Base-by-base conservation (phyloP, 495 filamentous ascomycete species). In the Annulohypoxylon stygium region DNA sequence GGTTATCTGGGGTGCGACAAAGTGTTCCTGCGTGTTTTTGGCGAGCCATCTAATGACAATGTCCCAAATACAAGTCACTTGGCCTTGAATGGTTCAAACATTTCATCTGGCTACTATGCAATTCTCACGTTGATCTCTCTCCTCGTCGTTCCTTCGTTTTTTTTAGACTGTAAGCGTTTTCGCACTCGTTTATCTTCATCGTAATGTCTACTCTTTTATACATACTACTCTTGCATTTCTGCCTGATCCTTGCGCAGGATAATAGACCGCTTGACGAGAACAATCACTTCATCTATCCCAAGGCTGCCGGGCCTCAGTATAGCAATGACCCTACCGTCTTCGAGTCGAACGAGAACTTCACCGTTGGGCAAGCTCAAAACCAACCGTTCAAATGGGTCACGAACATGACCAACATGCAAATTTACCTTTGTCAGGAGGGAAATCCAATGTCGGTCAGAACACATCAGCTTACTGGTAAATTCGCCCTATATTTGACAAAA, bases 331-430 rank as follows among this genome's bases (percentile, higher is more conserved):
- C 63, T 11, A 45, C 26, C 11, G 58, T 67, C 9, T 73, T 67
- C 70, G 25, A 63, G 2, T 20, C 48, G 12, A 67, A 73, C 39
- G 7, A 41, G 50, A 53, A 55, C 48, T 63, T 73, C 59, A 67
- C 58, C 0, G 39, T 73, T 33, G 70, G 70, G 2, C 6, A 39
- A 43, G 11, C 14, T n/a, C 64, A 62, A 37, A 18, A n/a, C 25
- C 58, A 68, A 5, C 64, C 70, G 0, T 73, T 67, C 58, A 68
- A 67, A 64, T 73, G 70, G 70, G 50, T 67, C 1, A 51, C 70
- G 5, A 64, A 73, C 23, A 59, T 73, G 64, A 64, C 48, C 10
- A 59, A 59, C 18, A 50, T 73, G 51, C 12, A 16, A 23, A 67
- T 73, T 4, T 14, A 26, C 11, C 58, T 73, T 3, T 33, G 45